phyloP scores from a whole-genome alignment of 352 stramenopile species.

The Pythium folliculosum region DNA sequence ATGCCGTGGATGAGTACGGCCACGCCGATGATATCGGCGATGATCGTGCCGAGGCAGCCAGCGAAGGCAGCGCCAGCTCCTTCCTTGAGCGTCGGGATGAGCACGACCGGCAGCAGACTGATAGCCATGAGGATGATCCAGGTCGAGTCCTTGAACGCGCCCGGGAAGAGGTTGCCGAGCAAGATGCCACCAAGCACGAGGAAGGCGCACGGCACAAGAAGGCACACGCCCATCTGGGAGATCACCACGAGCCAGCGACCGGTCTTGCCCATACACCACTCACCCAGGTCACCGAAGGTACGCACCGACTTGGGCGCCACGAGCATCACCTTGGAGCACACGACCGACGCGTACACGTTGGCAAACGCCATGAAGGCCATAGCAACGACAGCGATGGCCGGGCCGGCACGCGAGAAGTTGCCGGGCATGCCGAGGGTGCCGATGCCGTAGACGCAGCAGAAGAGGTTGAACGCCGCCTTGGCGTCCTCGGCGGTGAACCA shows the following conservation, averaged over 20 bases:
- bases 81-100: constrained; percentile 36
- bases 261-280: constrained; percentile 51
- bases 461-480: no score
- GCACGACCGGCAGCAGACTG: constrained; percentile 24
- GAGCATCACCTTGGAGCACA: constrained; percentile 58
- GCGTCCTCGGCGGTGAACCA: constrained; percentile 58
- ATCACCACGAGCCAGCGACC: constrained; percentile 51
- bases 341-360: constrained; percentile 64
- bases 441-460: no score
- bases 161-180: constrained; percentile 29
- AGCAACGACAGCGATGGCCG: constrained; percentile 42
- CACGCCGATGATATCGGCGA: constrained; percentile 34
- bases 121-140: constrained; percentile 18
- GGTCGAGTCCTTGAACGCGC: constrained; percentile 17
- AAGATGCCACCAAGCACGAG: constrained; percentile 42
- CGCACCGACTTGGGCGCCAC: constrained; percentile 46
- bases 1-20: constrained; percentile 30
- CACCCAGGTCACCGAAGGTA: constrained; percentile 61
- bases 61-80: constrained; percentile 30
- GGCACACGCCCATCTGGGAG: constrained; percentile 56
- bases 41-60: constrained; percentile 32
- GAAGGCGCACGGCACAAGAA: constrained; percentile 57
- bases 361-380: constrained; percentile 64
- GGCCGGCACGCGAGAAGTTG: no score
- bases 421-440: no score